Evolutionary conservation across 2,329 filamentous ascomycete species (phyloP).

Genomic region (Talaromyces sp.): DNA sequence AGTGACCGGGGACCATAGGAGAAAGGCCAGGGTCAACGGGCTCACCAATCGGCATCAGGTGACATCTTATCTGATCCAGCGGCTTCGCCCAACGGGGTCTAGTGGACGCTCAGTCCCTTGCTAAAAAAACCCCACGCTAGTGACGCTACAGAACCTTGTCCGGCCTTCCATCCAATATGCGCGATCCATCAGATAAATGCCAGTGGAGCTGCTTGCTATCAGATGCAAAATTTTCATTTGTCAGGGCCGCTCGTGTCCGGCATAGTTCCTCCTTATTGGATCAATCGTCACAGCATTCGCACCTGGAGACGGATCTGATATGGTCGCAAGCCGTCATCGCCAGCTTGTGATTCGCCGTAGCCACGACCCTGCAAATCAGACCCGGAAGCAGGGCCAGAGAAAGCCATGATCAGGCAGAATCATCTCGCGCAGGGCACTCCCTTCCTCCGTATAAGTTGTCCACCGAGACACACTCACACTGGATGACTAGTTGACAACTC

Average conservation of each 20-base stretch:
- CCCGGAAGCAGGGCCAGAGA: background rate
- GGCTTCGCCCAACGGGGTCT: background rate
- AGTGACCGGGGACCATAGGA: background rate
- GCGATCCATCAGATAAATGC: background rate
- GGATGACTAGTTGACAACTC: background rate
- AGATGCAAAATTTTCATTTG: constrained; percentile 11
- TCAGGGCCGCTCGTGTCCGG: background rate
- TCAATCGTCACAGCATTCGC: too few relatives aligned
- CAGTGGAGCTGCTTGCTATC: background rate
- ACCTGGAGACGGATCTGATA: background rate
- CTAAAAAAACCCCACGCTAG: background rate
- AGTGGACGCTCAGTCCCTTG: background rate
- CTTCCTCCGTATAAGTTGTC: background rate
- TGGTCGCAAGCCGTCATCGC: background rate
- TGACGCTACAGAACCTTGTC: background rate
- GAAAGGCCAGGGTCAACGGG: background rate
- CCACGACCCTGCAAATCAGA: too few relatives aligned
- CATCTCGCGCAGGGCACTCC: background rate
- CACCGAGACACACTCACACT: background rate
- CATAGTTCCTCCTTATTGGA: background rate
- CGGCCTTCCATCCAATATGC: background rate
- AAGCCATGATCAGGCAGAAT: background rate
- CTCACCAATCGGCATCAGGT: background rate
- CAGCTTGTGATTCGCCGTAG: background rate
- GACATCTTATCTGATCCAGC: constrained; percentile 12